Percentiles rank a stretch among this genome's conserved stretches.
Conservation (phyloP, 1,284 basidiomycete genomes). For the Ustilago bromivora region DNA sequence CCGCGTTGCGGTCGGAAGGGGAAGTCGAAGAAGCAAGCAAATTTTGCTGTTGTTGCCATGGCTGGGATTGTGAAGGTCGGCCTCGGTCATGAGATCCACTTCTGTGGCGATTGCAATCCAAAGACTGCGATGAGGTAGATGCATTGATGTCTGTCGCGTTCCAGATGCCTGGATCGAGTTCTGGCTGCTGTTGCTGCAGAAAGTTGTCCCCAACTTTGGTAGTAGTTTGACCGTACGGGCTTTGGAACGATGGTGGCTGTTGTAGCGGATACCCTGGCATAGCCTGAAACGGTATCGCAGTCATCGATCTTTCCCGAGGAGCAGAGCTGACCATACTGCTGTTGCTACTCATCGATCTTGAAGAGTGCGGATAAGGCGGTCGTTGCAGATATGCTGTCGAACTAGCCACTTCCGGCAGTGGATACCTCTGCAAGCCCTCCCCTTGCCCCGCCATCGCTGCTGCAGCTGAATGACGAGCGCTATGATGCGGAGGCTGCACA, state of each 20-base stretch:
- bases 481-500: conserved; percentile 28
- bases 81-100: conserved; percentile 22
- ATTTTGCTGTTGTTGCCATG: conserved; percentile 24
- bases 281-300: conserved; percentile 14
- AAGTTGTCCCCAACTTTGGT: conserved; percentile 11
- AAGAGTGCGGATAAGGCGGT: conserved; percentile 18
- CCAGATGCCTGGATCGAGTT: conserved; percentile 15
- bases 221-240: conserved; percentile 25
- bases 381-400: conserved; percentile 17
- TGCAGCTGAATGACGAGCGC: conserved; percentile 15
- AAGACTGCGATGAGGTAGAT: conserved; percentile 8
- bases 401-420: background rate
- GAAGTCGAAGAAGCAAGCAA: conserved; percentile 13
- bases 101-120: conserved; percentile 6
- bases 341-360: conserved; percentile 30
- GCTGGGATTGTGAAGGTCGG: conserved; percentile 1
- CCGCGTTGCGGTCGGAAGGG: conserved; percentile 5
- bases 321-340: conserved; percentile 8
- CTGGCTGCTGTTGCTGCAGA: conserved; percentile 27
- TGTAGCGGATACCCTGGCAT: conserved; percentile 29
- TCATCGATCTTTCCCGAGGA: background rate
- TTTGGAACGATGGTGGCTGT: conserved; percentile 27
- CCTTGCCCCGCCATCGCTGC: background rate
- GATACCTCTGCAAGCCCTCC: conserved; percentile 12
- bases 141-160: conserved; percentile 15